Evolutionary conservation across 805 yeast species (phyloP).

Genomic region (Hanseniaspora guilliermondii): DNA sequence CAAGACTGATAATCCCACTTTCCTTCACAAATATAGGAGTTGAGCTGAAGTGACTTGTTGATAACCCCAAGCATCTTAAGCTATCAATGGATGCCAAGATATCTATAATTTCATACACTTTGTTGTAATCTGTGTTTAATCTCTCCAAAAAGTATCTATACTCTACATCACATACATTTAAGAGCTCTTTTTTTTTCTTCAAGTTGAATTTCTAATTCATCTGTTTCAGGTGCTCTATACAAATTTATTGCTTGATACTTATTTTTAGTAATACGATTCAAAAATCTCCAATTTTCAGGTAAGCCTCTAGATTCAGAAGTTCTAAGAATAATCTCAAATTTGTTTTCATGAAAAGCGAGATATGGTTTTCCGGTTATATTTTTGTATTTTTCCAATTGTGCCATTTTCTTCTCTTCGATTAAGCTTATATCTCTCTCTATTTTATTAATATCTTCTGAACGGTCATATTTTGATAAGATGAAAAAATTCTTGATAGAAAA

Average conservation of each 20-base stretch:
- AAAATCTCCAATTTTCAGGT: background rate
- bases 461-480: constrained; percentile 28
- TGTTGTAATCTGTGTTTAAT: constrained; percentile 30
- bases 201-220: background rate
- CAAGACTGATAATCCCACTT: constrained; percentile 35
- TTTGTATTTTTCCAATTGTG: constrained; percentile 41
- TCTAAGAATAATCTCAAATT: background rate
- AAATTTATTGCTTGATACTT: background rate
- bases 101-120: constrained; percentile 33
- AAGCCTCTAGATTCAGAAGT: background rate
- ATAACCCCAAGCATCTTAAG: constrained; percentile 49
- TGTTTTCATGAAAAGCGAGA: constrained; percentile 22
- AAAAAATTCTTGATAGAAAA: constrained; percentile 37
- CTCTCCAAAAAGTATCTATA: constrained; percentile 27
- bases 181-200: background rate
- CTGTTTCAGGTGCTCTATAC: background rate
- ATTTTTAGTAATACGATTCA: background rate
- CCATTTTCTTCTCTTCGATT: constrained; percentile 37
- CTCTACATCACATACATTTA: background rate
- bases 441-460: constrained; percentile 31
- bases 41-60: constrained; percentile 33
- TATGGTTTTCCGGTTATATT: constrained; percentile 41
- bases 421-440: constrained; percentile 31
- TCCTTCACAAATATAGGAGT: constrained; percentile 39
- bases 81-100: constrained; percentile 52